Evolutionary conservation across 2,329 filamentous ascomycete genomes (phyloP).

Genomic region (Diplodia scrobiculata): DNA sequence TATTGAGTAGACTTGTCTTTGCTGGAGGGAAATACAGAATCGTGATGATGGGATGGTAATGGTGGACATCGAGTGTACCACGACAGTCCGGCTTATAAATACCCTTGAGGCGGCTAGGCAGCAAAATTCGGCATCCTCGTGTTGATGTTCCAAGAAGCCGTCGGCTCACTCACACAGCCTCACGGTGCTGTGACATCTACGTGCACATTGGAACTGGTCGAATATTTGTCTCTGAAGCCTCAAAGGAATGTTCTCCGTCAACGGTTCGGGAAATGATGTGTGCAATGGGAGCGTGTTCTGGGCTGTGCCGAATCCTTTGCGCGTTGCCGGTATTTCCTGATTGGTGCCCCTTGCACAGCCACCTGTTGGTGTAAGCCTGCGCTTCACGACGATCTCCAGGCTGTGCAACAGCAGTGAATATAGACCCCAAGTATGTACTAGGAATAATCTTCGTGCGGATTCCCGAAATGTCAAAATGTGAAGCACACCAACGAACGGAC

Average conservation of each 20-base stretch:
- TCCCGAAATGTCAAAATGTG: not conserved
- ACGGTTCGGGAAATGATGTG: not conserved
- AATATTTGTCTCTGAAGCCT: not conserved
- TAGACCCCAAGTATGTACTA: not conserved
- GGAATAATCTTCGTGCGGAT: not conserved
- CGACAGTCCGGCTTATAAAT: not conserved
- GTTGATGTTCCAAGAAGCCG: not conserved
- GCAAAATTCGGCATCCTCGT: not conserved
- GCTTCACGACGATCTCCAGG: not conserved
- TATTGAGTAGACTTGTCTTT: not conserved
- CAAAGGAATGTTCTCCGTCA: not conserved
- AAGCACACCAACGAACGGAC: too few relatives aligned
- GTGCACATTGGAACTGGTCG: not conserved
- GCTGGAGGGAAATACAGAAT: not conserved
- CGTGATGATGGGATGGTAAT: not conserved
- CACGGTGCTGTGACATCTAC: not conserved
- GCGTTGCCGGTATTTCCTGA: not conserved
- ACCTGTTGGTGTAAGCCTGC: slow-evolving; percentile 3
- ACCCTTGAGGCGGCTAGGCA: not conserved
- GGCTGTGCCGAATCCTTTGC: not conserved
- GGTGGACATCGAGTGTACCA: not conserved
- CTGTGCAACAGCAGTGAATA: not conserved
- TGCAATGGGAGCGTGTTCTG: not conserved
- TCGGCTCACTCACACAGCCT: not conserved
- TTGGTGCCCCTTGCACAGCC: slow-evolving; percentile 3